A percentile compares a stretch with the other conserved stretches of the same genome.
These are phyloP conservation scores for Isoetes taiwanensis DNA, from an alignment of 75 land plant species.

Conservation along the genomic window DNA sequence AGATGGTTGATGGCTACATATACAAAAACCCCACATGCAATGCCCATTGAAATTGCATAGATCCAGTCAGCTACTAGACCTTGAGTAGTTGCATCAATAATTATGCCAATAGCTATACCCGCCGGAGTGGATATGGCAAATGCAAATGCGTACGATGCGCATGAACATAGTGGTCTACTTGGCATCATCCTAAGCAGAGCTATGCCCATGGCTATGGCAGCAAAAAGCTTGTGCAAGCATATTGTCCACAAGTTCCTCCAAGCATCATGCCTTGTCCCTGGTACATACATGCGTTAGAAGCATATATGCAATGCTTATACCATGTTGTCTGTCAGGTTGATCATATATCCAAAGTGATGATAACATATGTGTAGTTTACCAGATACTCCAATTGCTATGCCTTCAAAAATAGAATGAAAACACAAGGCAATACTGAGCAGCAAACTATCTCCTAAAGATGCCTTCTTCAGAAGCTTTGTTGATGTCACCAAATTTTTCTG, in stretches of 20 bases:
- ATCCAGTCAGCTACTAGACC: conserved; percentile 1
- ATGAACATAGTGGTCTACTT: neutral
- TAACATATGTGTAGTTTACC: too few relatives aligned
- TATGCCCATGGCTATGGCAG: conserved; percentile 1
- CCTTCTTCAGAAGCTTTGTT: neutral
- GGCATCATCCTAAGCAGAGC: conserved; percentile 7
- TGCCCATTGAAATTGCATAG: conserved; percentile 5
- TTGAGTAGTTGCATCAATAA: conserved; percentile 1
- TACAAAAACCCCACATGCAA: neutral
- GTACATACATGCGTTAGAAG: too few relatives aligned
- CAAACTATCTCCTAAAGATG: conserved; percentile 2
- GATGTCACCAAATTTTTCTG: neutral
- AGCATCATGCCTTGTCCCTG: neutral
- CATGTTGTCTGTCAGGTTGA: too few relatives aligned
- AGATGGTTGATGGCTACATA: conserved; percentile 4
- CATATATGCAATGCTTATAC: too few relatives aligned
- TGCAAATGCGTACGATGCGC: neutral
- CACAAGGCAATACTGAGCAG: neutral
- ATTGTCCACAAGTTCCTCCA: conserved; percentile 7
- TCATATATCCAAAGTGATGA: too few relatives aligned
- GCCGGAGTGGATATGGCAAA: conserved; percentile 5
- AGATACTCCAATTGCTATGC: neutral
- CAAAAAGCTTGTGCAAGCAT: conserved; percentile 6
- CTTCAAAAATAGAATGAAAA: conserved; percentile 2
- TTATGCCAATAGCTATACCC: conserved; percentile 2